Base-by-base conservation (phyloP, 1,284 basidiomycete species). In the Cerioporus squamosus region DNA sequence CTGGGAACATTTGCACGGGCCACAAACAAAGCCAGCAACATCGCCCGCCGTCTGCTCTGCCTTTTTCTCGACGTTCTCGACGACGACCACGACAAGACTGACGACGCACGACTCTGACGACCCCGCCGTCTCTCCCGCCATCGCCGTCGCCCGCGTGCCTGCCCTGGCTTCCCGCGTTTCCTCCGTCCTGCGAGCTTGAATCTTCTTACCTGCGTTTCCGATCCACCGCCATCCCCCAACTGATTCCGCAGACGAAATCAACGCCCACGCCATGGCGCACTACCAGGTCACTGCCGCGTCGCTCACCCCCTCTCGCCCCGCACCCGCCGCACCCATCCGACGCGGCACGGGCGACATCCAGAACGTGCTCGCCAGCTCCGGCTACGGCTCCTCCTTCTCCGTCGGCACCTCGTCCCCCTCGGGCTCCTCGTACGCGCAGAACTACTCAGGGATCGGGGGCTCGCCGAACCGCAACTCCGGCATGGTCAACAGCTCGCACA, bases 391-490 rank as follows among this genome's bases (percentile, higher is more conserved):
- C 2, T 81, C 86, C 2, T 88, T 85, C 68, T 77, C 83, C 10
- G 78, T 82, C 67, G 76, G 72, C 52, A 75, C 66, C 22, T 76
- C 80, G 29, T 79, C 83, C 0, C 79, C 83, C 8, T 83, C 86
- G 5, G 74, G 79, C 51, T 85, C 87, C 0, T 83, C 85, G 10
- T 87, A 86, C 71, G 77, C 79, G 38, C 70, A 81, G 24, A 80
- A 82, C 20, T 89, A 89, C 72, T 83, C 86, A 10, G 88, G 88
- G 59, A 90, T 93, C 64, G 91, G 91, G 51, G 90, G 85, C 43
- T 89, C 90, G 6, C 90, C 90, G 15, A 85, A 84, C 70, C 81
- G 87, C 60, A 80, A 78, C 59, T 75, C 79, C 4, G 79, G 81
- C 39, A 71, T 76, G 23, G 59, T 73, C 44, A 69, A 72, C 51